Conservation (phyloP, 179 eudicot species). For the Vitellaria paradoxa region DNA sequence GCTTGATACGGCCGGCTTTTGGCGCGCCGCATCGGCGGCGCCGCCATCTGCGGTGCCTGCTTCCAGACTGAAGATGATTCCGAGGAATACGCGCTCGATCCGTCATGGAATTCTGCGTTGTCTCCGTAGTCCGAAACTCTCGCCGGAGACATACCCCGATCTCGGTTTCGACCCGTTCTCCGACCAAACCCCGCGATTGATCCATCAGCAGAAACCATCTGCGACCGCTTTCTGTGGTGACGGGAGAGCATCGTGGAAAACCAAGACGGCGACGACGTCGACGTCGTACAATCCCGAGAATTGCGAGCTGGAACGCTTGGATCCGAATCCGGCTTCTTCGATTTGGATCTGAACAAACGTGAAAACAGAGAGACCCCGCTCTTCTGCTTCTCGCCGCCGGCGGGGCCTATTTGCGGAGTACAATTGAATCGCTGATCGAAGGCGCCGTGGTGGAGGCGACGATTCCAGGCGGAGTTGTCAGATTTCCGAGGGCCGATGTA, state of each 20-base stretch:
- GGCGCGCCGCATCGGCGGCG: slow-evolving; percentile 29
- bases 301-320: slow-evolving; percentile 4
- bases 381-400: slow-evolving; percentile 22
- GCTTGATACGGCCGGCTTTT: slow-evolving; percentile 23
- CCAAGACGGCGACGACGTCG: slow-evolving; percentile 41
- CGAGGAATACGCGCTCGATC: slow-evolving; percentile 25
- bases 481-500: slow-evolving; percentile 57
- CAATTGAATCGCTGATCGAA: slow-evolving; percentile 44
- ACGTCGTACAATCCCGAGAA: slow-evolving; percentile 14
- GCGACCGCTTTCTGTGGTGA: slow-evolving; percentile 20
- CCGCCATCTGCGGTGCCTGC: slow-evolving; percentile 36
- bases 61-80: slow-evolving; percentile 39
- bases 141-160: slow-evolving; percentile 85
- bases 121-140: slow-evolving; percentile 31
- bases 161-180: slow-evolving; percentile 11
- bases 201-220: slow-evolving; percentile 21
- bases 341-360: slow-evolving; percentile 57
- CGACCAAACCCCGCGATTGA: slow-evolving; percentile 13
- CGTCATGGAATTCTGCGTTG: slow-evolving; percentile 28
- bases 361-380: slow-evolving; percentile 35
- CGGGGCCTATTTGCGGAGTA: slow-evolving; percentile 63
- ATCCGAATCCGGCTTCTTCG: slow-evolving; percentile 21
- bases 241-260: slow-evolving; percentile 20
- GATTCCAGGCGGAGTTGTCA: slow-evolving; percentile 24
- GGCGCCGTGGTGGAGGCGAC: background rate